Conservation (phyloP, 1,139 yeast genomes). For the Eremothecium cymbalariae region DNA sequence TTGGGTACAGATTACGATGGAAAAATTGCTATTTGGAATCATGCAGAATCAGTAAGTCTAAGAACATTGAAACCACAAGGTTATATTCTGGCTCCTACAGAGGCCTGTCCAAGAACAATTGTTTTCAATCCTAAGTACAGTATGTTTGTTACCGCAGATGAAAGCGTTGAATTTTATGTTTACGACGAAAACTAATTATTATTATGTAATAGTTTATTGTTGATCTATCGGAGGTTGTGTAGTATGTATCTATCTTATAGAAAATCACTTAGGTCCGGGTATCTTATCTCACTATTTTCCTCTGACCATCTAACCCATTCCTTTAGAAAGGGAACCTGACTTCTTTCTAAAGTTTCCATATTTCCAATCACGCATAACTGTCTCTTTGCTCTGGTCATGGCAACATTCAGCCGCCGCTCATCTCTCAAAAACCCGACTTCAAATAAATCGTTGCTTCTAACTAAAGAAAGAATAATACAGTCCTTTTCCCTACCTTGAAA, state of each 20-base stretch:
- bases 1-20: constrained; percentile 54
- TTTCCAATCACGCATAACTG: constrained; percentile 86
- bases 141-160: constrained; percentile 76
- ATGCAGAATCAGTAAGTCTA: constrained; percentile 33
- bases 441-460: constrained; percentile 57
- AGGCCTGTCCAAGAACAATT: constrained; percentile 48
- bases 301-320: constrained; percentile 71
- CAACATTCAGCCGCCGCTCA: constrained; percentile 70
- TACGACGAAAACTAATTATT: constrained; percentile 15
- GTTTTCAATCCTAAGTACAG: constrained; percentile 72
- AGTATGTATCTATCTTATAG: constrained; percentile 12
- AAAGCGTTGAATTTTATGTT: constrained; percentile 32
- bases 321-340: constrained; percentile 43
- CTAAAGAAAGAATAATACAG: constrained; percentile 70
- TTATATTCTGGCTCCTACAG: constrained; percentile 28
- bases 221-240: constrained; percentile 4
- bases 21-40: constrained; percentile 56
- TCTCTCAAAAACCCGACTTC: constrained; percentile 75
- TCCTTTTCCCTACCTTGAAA: constrained; percentile 92
- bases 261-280: constrained; percentile 44
- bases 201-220: no score
- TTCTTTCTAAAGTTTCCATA: constrained; percentile 49
- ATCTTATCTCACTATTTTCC: constrained; percentile 57
- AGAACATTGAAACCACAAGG: constrained; percentile 28
- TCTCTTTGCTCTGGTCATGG: constrained; percentile 82